Evolutionary conservation across 1,284 basidiomycete species (phyloP), one percentile per base, ranked within the genome.

Genomic region (Apiotrichum siamense): DNA sequence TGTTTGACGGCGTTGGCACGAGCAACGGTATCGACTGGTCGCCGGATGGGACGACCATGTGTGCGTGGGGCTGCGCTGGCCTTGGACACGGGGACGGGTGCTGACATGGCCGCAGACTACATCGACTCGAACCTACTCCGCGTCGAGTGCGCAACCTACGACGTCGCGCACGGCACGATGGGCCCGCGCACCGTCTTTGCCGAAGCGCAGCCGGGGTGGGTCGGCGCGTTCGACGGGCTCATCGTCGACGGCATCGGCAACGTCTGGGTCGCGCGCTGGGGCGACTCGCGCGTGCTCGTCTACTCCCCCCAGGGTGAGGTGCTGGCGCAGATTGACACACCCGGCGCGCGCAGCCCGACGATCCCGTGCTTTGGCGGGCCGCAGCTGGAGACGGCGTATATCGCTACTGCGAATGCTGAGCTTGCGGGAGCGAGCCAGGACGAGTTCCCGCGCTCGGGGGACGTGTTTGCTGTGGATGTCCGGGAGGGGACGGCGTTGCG

Each of bases 1-100:
- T 73, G 21, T 47, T 68, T 17, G 55, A 62, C 33, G 50, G 59
- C 12, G 55, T 75, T 13, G 67, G 68, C 2, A 58, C 55, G 25
- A 66, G 62, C 21, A 75, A 75, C 53, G 74, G 74, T 15, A 63
- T 73, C 23, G 72, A 70, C 40, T 75, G 68, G 62, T 64, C 67
- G 6, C 63, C 64, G 0, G 69, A 72, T 45, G 57, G 60, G 49
- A 67, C 62, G 49, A 62, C 57, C 25, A 68, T 73, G 66, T 73
- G 70, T 73, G 25, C 47, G 68, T 65, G 1, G 29, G 15, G 15
- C 29, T 31, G 7, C 15, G 29, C 7, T 31, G 9, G 7, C 15
- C 15, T 15, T 31, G n/a, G n/a, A n/a, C n/a, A n/a, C n/a, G n/a
- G n/a, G n/a, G n/a, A n/a, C n/a, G n/a, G n/a, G n/a, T n/a, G n/a